Conservation (phyloP, 371 early-diverging fungal species). For the Choanephora cucurbitarum region DNA sequence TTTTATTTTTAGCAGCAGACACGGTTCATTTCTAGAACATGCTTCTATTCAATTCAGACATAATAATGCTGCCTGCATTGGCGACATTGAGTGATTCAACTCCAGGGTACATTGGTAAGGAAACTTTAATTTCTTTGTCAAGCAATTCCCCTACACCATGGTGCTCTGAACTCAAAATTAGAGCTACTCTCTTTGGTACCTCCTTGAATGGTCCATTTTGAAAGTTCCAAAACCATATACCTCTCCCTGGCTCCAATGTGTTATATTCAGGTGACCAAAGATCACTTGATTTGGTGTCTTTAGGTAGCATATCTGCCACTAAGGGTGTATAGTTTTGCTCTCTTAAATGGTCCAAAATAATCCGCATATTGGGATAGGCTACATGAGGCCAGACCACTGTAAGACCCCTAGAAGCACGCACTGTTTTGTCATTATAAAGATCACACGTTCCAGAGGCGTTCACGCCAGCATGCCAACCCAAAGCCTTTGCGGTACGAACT, state of each 20-base stretch:
- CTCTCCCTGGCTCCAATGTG: slow-evolving; percentile 10
- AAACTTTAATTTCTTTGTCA: slow-evolving; percentile 49
- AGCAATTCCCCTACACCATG: slow-evolving; percentile 41
- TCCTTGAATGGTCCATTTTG: not conserved
- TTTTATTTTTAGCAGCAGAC: not conserved
- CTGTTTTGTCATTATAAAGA: slow-evolving; percentile 54
- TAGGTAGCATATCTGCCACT: slow-evolving; percentile 57
- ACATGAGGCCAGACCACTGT: slow-evolving; percentile 47
- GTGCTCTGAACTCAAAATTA: slow-evolving; percentile 59
- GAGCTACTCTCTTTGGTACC: slow-evolving; percentile 46
- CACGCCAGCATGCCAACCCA: slow-evolving; percentile 56
- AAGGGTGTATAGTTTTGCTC: slow-evolving; percentile 45
- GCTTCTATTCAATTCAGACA: slow-evolving; percentile 55
- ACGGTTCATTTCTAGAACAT: not conserved
- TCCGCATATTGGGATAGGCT: slow-evolving; percentile 19
- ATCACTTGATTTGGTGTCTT: not conserved
- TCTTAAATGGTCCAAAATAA: slow-evolving; percentile 33
- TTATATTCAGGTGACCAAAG: slow-evolving; percentile 34
- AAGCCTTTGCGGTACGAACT: slow-evolving; percentile 53
- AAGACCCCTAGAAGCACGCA: slow-evolving; percentile 52
- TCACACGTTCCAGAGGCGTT: slow-evolving; percentile 55
- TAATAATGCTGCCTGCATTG: slow-evolving; percentile 54
- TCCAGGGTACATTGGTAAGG: slow-evolving; percentile 51
- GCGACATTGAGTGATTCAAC: slow-evolving; percentile 63
- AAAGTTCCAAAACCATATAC: slow-evolving; percentile 45